Percentiles rank a stretch among this genome's conserved stretches.
These are phyloP conservation scores for Rutstroemia sp. DNA, from an alignment of 2,329 filamentous ascomycete genomes.

Conservation along the genomic window DNA sequence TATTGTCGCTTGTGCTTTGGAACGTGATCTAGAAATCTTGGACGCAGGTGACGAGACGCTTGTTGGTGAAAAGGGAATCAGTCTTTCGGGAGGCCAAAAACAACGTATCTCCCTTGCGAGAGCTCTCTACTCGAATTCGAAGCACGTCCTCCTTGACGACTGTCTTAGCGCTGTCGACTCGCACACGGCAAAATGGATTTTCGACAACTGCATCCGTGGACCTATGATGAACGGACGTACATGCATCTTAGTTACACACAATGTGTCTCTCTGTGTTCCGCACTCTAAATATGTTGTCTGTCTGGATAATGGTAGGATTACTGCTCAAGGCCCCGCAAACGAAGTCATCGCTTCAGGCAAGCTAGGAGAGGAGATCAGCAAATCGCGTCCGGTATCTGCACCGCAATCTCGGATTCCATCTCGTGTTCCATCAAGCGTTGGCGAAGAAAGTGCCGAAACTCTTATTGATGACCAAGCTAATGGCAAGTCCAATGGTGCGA, in stretches of 20 bases:
- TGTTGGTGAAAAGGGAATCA: slow-evolving; percentile 95
- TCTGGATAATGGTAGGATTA: slow-evolving; percentile 78
- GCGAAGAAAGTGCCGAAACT: slow-evolving; percentile 52
- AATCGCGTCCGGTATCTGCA: slow-evolving; percentile 64
- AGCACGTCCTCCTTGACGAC: slow-evolving; percentile 86
- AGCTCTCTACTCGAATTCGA: slow-evolving; percentile 91
- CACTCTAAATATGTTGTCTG: slow-evolving; percentile 73
- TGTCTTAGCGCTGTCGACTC: slow-evolving; percentile 95
- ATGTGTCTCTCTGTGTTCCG: slow-evolving; percentile 79
- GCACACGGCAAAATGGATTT: slow-evolving; percentile 97
- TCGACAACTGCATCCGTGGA: slow-evolving; percentile 84
- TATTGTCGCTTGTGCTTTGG: slow-evolving; percentile 81
- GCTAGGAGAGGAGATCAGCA: slow-evolving; percentile 77
- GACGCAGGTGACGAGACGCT: slow-evolving; percentile 88
- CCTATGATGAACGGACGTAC: slow-evolving; percentile 83
- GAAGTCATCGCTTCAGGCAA: slow-evolving; percentile 82
- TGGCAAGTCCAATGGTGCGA: slow-evolving; percentile 34
- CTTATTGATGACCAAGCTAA: slow-evolving; percentile 45
- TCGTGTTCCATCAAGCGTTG: slow-evolving; percentile 66
- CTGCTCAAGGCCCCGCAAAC: slow-evolving; percentile 65
- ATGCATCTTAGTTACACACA: slow-evolving; percentile 94
- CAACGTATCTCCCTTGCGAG: slow-evolving; percentile 95
- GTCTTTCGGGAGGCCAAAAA: slow-evolving; percentile 93
- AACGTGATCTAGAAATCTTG: slow-evolving; percentile 85
- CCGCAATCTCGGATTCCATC: slow-evolving; percentile 69